Base-by-base conservation (phyloP, 306 rosid genomes). In the Lupinus albus region DNA sequence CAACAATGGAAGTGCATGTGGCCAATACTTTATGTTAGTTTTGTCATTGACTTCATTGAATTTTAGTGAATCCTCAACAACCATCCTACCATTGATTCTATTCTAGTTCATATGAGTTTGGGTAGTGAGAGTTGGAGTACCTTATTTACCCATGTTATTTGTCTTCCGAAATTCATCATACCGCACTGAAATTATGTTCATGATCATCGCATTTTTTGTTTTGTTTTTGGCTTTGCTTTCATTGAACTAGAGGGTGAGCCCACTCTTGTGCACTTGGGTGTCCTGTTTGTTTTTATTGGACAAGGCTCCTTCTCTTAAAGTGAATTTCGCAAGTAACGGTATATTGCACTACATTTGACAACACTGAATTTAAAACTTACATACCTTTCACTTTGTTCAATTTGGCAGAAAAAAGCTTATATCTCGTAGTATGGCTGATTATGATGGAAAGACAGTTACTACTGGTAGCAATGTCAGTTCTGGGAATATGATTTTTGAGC, bases 401-500 rank as follows among this genome's bases (percentile, higher is more conserved):
- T 11, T 71, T 74, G 50, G 51, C 84, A 85, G 96, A 67, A 82
- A 64, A 50, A 85, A 78, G 79, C 61, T 74, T 55, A 15, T 21
- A 18, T 66, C 78, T 25, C 30, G 30, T 46, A 82, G 71, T 76
- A 92, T 92, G 95, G 84, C 82, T 20, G 74, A 58, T 49, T 2
- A 28, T 11, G 70, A 80, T 68, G 80, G 82, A 38, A 73, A 65
- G 69, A 53, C 57, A 4, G 78, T 56, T 16, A 39, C 79, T 16
- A 7, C 77, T 21, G 78, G 74, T 50, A 11, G 71, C 56, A 81
- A 78, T 68, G 87, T 50, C 51, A 75, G 78, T 61, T 74, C 83
- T 4, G 87, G 95, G 68, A 74, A 67, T 67, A 92, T 89, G 98
- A 85, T 81, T 70, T 89, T 58, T 58, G 83, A 81, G 73, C 89